Conservation (phyloP, 306 rosid species). For the Dryas octopetala region DNA sequence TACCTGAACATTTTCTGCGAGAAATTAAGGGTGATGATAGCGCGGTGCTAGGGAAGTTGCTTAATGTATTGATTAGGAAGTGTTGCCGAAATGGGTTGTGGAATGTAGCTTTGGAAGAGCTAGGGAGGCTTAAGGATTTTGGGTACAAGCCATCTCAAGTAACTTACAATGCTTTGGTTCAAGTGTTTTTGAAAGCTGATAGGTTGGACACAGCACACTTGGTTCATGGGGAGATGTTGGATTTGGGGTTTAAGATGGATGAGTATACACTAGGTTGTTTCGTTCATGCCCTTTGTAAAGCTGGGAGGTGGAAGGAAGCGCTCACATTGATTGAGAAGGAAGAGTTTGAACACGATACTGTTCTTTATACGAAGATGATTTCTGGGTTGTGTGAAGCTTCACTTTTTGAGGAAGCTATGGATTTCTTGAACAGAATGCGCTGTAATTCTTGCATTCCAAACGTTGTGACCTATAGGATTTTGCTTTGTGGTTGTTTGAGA, state of each 20-base stretch:
- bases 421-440: slow-evolving; percentile 63
- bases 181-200: slow-evolving; percentile 63
- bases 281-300: slow-evolving; percentile 60
- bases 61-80: slow-evolving; percentile 62
- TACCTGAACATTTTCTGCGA: slow-evolving; percentile 37
- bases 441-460: slow-evolving; percentile 74
- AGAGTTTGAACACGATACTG: slow-evolving; percentile 54
- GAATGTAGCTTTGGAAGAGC: slow-evolving; percentile 77
- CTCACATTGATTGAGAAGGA: slow-evolving; percentile 57
- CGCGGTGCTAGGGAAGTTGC: slow-evolving; percentile 62
- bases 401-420: slow-evolving; percentile 77
- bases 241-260: slow-evolving; percentile 64
- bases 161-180: slow-evolving; percentile 73
- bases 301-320: slow-evolving; percentile 63
- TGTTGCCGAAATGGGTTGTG: slow-evolving; percentile 76
- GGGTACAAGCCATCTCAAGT: slow-evolving; percentile 62
- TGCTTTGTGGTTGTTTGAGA: slow-evolving; percentile 73
- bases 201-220: slow-evolving; percentile 66
- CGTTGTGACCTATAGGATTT: slow-evolving; percentile 56
- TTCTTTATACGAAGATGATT: slow-evolving; percentile 69
- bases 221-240: slow-evolving; percentile 72
- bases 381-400: slow-evolving; percentile 84
- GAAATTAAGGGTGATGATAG: slow-evolving; percentile 59
- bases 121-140: slow-evolving; percentile 83
- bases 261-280: slow-evolving; percentile 58